Conservation (phyloP, 2,329 filamentous ascomycete genomes). For the Chaetoscypha palmicola region DNA sequence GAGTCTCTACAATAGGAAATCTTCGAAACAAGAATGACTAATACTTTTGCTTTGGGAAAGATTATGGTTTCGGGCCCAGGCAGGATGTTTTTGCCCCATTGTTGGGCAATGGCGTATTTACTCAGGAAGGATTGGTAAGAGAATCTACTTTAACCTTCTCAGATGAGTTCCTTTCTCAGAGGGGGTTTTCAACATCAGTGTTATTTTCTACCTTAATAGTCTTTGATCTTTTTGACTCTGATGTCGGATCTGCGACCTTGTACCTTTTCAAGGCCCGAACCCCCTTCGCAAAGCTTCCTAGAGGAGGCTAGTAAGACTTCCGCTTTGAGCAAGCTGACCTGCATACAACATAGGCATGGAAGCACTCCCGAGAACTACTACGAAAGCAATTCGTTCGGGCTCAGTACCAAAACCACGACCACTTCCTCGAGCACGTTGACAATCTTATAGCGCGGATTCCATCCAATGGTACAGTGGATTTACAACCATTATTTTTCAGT, state of each 20-base stretch:
- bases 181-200: too few relatives aligned
- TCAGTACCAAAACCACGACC: constrained; percentile 15
- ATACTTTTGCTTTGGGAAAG: constrained; percentile 4
- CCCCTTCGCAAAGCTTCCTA: too few relatives aligned
- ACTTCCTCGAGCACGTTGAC: constrained; percentile 17
- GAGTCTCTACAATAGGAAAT: too few relatives aligned
- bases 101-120: constrained; percentile 33
- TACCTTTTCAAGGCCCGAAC: too few relatives aligned
- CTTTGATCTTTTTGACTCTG: too few relatives aligned
- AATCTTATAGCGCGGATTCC: constrained; percentile 28
- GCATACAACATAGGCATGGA: too few relatives aligned
- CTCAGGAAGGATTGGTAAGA: constrained; percentile 30
- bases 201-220: too few relatives aligned
- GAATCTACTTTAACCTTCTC: too few relatives aligned
- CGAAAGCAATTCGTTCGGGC: constrained; percentile 23
- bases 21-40: not conserved
- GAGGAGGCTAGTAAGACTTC: too few relatives aligned
- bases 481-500: constrained; percentile 39
- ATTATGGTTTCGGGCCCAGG: constrained; percentile 27
- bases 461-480: constrained; percentile 24
- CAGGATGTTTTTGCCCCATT: constrained; percentile 23
- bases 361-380: constrained; percentile 28
- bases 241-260: too few relatives aligned
- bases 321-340: too few relatives aligned
- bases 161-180: too few relatives aligned